Evolutionary conservation across 306 rosid genomes (phyloP).

Genomic region (Begonia peltatifolia): DNA sequence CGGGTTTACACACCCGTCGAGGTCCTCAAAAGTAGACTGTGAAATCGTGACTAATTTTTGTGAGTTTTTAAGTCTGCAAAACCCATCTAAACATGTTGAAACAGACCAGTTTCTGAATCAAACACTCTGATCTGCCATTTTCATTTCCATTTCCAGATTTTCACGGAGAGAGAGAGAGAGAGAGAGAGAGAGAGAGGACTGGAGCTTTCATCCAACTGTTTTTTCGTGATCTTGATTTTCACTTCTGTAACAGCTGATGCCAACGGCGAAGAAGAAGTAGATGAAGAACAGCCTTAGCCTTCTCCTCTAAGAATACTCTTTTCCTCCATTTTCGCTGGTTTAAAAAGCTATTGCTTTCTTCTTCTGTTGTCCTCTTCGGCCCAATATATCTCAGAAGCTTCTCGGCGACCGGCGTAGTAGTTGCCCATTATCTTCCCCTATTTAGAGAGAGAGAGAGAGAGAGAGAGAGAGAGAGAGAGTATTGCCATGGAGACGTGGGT

Average conservation of each 20-base stretch:
- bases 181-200: too few species aligned
- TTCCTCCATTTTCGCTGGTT: neutral
- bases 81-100: too few species aligned
- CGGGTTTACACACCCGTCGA: too few species aligned
- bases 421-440: constrained; percentile 44
- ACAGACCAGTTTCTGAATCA: too few species aligned
- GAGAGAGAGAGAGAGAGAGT: neutral
- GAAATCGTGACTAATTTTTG: too few species aligned
- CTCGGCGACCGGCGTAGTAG: constrained; percentile 34
- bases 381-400: constrained; percentile 22
- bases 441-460: neutral
- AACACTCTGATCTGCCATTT: too few species aligned
- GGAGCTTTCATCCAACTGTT: constrained; percentile 28
- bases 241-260: constrained; percentile 18
- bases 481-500: neutral
- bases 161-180: too few species aligned
- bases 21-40: too few species aligned
- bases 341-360: neutral
- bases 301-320: constrained; percentile 1
- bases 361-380: constrained; percentile 24
- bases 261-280: neutral
- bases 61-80: too few species aligned
- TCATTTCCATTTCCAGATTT: too few species aligned
- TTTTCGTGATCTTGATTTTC: constrained; percentile 75
- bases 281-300: neutral